Evolutionary conservation across 2,329 filamentous ascomycete species (phyloP).

Genomic region (Diaporthe citriasiana): DNA sequence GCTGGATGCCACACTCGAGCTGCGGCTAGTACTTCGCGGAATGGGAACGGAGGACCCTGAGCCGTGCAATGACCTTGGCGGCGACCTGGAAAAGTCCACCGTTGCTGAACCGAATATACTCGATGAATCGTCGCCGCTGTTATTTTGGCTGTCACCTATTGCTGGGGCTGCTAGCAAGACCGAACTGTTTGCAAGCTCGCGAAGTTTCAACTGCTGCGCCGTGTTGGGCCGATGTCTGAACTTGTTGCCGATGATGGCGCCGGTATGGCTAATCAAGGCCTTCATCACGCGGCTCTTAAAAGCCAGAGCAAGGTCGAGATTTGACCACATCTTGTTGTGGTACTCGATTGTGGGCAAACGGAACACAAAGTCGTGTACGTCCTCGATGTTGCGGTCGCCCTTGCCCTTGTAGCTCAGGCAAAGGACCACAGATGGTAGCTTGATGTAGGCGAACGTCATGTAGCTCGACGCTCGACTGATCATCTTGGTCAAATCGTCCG

Average conservation of each 20-base stretch:
- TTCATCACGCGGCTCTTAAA: conserved; percentile 96
- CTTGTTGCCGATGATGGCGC: conserved; percentile 97
- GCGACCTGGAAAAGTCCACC: conserved; percentile 71
- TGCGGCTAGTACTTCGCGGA: conserved; percentile 63
- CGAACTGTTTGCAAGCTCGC: conserved; percentile 86
- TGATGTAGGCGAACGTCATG: conserved; percentile 97
- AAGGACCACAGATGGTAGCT: conserved; percentile 93
- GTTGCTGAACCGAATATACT: conserved; percentile 67
- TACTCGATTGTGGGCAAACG: conserved; percentile 94
- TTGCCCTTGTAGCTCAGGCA: conserved; percentile 98
- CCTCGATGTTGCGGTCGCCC: conserved; percentile 94
- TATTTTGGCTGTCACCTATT: conserved; percentile 54
- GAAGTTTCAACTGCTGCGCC: conserved; percentile 82
- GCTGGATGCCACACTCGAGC: conserved; percentile 66
- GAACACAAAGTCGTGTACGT: conserved; percentile 98
- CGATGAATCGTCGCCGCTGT: conserved; percentile 70
- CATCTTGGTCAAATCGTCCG: conserved; percentile 97
- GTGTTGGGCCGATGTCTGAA: conserved; percentile 89
- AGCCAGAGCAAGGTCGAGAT: conserved; percentile 91
- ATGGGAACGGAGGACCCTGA: conserved; percentile 63
- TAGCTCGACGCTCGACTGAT: conserved; percentile 94
- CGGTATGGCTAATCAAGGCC: conserved; percentile 93
- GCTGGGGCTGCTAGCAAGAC: conserved; percentile 69
- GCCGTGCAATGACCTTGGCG: conserved; percentile 66
- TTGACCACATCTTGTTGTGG: conserved; percentile 99